These are phyloP conservation scores for Poterioochromonas sp. DNA, from an alignment of 352 stramenopile genomes.

Conservation along the genomic window DNA sequence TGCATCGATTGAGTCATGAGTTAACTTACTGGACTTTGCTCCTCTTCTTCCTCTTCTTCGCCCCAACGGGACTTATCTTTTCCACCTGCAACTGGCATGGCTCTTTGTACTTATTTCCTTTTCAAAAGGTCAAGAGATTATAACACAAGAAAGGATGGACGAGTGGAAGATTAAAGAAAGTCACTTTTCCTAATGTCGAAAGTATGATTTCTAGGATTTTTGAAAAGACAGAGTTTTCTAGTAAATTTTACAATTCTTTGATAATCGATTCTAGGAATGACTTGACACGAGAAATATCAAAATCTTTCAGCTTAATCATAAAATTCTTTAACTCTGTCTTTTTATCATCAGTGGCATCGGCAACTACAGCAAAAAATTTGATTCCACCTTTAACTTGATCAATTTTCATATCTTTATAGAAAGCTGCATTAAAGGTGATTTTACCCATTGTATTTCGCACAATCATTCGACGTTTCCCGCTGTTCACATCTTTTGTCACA, in stretches of 20 bases:
- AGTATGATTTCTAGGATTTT: no score
- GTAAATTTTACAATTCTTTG: neutral
- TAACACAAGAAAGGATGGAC: no score
- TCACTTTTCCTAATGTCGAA: no score
- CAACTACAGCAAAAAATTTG: neutral
- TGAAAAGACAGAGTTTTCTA: no score
- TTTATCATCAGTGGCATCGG: neutral
- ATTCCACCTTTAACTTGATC: neutral
- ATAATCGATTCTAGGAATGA: neutral
- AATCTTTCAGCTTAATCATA: conserved; percentile 16
- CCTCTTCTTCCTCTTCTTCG: neutral
- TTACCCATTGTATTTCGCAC: conserved; percentile 4
- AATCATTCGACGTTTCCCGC: neutral
- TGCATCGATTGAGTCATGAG: neutral
- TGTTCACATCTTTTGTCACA: neutral
- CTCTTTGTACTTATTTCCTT: no score
- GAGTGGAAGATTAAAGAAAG: no score
- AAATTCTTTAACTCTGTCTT: conserved; percentile 14
- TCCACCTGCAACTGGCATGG: neutral
- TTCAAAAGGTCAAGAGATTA: no score
- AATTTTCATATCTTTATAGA: conserved; percentile 2
- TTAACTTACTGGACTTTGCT: neutral
- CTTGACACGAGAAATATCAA: neutral
- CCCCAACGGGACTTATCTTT: neutral
- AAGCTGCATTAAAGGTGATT: conserved; percentile 12